A percentile compares a stretch with the other conserved stretches of the same genome.
Evolutionary conservation across 345 rosid species (phyloP).

Genomic region (Stellera chamaejasme): DNA sequence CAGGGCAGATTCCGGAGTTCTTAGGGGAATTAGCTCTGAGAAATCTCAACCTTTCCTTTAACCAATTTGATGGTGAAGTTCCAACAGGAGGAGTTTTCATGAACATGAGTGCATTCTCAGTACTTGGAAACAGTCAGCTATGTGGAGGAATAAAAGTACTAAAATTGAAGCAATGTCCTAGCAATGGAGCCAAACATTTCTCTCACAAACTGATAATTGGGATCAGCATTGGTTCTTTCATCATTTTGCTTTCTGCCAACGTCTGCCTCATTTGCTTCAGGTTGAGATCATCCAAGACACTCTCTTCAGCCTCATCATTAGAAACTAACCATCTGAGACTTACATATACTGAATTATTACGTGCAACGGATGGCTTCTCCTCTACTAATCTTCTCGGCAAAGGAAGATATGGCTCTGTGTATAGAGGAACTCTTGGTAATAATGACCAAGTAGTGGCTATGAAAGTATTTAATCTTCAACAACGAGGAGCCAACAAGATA

Average conservation of each 20-base stretch:
- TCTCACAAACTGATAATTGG: neutral
- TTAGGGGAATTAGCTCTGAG: neutral
- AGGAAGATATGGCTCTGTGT: constrained; percentile 21
- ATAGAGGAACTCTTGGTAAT: constrained; percentile 14
- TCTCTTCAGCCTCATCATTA: neutral
- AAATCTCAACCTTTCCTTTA: constrained; percentile 15
- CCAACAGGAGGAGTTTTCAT: constrained; percentile 8
- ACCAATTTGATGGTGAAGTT: constrained; percentile 15
- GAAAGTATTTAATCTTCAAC: constrained; percentile 18
- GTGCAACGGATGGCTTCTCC: constrained; percentile 11
- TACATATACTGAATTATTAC: constrained; percentile 9
- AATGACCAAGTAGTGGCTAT: constrained; percentile 4
- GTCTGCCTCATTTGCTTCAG: neutral
- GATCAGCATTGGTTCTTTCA: neutral
- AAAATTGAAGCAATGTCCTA: constrained; percentile 1
- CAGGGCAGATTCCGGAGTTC: constrained; percentile 12
- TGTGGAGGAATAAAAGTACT: constrained; percentile 10
- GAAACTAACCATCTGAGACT: neutral
- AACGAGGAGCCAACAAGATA: constrained; percentile 13
- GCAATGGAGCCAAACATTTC: neutral
- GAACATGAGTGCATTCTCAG: constrained; percentile 11
- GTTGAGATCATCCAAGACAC: neutral
- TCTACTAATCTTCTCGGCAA: constrained; percentile 10
- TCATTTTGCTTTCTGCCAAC: neutral
- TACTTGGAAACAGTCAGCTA: constrained; percentile 12